These are phyloP conservation scores for Agaricus bisporus DNA, from an alignment of 768 basidiomycete genomes.

Conservation along the genomic window DNA sequence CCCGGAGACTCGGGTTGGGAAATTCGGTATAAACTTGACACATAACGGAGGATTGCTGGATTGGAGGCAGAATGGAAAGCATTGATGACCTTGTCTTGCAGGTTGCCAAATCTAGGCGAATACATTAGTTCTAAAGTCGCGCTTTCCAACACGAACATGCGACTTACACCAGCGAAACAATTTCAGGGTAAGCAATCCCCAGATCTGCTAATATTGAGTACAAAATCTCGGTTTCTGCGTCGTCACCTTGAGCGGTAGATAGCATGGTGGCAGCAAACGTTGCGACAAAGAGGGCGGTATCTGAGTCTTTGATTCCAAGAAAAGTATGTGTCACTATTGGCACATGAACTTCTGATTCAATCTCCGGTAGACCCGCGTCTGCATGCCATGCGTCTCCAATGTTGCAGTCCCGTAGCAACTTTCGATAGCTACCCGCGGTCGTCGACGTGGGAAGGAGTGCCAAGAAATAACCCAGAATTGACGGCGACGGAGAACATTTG, in stretches of 20 bases:
- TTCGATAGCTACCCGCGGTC: constrained; percentile 46
- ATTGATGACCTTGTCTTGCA: constrained; percentile 72
- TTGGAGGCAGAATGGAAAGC: constrained; percentile 69
- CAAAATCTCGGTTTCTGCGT: constrained; percentile 75
- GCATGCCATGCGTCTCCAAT: constrained; percentile 40
- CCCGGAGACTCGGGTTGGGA: constrained; percentile 49
- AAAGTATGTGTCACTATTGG: constrained; percentile 50
- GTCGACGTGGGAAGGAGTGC: constrained; percentile 69
- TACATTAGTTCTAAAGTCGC: constrained; percentile 12
- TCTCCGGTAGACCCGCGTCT: constrained; percentile 31
- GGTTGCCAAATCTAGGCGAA: constrained; percentile 56
- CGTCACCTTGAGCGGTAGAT: constrained; percentile 69
- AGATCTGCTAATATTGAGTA: constrained; percentile 74
- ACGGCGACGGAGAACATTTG: constrained; percentile 41
- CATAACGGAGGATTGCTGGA: constrained; percentile 60
- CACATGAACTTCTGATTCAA: constrained; percentile 36
- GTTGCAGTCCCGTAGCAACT: constrained; percentile 58
- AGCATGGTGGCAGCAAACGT: constrained; percentile 77
- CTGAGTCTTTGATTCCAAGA: constrained; percentile 57
- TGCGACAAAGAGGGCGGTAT: constrained; percentile 63
- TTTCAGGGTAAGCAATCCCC: constrained; percentile 60
- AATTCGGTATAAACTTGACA: constrained; percentile 71
- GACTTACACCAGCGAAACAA: constrained; percentile 67
- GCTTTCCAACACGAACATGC: neutral
- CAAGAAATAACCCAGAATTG: constrained; percentile 74